Conservation (phyloP, 495 filamentous ascomycete genomes). For the Hamigera avellanea region DNA sequence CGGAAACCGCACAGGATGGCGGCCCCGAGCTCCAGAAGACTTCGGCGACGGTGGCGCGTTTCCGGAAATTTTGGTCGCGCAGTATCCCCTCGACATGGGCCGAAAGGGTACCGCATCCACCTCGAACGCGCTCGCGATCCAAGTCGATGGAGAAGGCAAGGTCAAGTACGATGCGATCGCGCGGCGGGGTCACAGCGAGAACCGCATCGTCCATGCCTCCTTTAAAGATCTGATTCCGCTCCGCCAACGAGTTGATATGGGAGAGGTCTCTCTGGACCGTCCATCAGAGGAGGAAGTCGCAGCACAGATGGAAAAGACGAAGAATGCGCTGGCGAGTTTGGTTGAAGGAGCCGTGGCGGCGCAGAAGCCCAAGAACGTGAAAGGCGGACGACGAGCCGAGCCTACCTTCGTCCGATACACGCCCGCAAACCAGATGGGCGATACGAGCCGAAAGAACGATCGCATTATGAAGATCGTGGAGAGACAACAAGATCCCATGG, state of each 20-base stretch:
- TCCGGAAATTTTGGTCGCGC: conserved; percentile 85
- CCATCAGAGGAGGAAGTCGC: conserved; percentile 76
- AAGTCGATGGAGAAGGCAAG: conserved; percentile 84
- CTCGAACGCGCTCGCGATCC: conserved; percentile 81
- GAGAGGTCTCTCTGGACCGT: conserved; percentile 80
- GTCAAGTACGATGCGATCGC: conserved; percentile 97
- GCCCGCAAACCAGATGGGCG: conserved; percentile 93
- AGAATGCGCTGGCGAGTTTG: conserved; percentile 66
- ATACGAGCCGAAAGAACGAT: conserved; percentile 76
- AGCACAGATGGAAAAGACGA: conserved; percentile 76
- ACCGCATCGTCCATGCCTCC: conserved; percentile 78
- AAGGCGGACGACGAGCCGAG: conserved; percentile 61
- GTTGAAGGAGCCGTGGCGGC: conserved; percentile 78
- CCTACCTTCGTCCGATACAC: conserved; percentile 94
- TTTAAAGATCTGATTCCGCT: conserved; percentile 97
- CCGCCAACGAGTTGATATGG: conserved; percentile 84
- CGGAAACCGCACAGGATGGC: conserved; percentile 74
- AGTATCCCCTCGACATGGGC: conserved; percentile 94
- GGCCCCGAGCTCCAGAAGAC: conserved; percentile 75
- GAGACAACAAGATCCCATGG: conserved; percentile 90
- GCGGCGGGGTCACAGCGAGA: conserved; percentile 72
- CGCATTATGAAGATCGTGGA: conserved; percentile 98
- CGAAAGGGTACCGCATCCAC: conserved; percentile 54
- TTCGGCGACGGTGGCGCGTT: conserved; percentile 96
- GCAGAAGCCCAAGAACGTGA: conserved; percentile 93